Evolutionary conservation across 2,329 filamentous ascomycete species (phyloP).

Genomic region (Cladosporium sp.): DNA sequence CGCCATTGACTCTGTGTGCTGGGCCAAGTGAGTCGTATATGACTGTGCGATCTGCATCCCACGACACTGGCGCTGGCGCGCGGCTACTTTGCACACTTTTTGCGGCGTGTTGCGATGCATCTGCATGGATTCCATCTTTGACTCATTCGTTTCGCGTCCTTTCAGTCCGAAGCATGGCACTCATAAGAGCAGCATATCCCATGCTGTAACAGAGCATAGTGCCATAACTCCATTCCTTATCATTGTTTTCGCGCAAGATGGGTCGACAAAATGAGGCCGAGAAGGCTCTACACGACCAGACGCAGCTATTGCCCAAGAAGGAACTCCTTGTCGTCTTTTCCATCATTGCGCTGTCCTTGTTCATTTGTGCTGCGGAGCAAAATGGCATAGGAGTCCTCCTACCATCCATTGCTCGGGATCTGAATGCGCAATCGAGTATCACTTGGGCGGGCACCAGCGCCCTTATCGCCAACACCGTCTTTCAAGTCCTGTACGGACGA

Average conservation of each 20-base stretch:
- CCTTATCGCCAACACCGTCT: slow-evolving; percentile 57
- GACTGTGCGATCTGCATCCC: too few species aligned
- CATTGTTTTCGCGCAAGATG: background rate
- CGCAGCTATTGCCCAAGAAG: slow-evolving; percentile 51
- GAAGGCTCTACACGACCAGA: slow-evolving; percentile 50
- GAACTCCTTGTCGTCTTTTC: slow-evolving; percentile 50
- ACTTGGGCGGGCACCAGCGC: slow-evolving; percentile 53
- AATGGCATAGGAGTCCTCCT: slow-evolving; percentile 49
- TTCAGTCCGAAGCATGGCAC: too few species aligned
- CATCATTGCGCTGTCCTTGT: slow-evolving; percentile 49
- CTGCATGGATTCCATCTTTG: too few species aligned
- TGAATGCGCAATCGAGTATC: slow-evolving; percentile 45
- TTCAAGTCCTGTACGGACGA: slow-evolving; percentile 60
- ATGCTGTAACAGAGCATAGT: too few species aligned
- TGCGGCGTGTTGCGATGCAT: too few species aligned
- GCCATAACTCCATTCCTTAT: background rate
- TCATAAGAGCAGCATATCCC: too few species aligned
- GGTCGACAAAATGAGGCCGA: slow-evolving; percentile 33
- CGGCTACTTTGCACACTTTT: too few species aligned
- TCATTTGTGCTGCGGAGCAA: slow-evolving; percentile 56
- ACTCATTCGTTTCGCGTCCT: too few species aligned
- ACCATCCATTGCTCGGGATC: slow-evolving; percentile 33
- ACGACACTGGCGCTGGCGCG: too few species aligned
- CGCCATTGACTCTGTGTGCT: too few species aligned
- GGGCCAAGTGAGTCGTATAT: too few species aligned